Base-by-base conservation (phyloP, 371 early-diverging fungal species). In the Mycotypha africana region DNA sequence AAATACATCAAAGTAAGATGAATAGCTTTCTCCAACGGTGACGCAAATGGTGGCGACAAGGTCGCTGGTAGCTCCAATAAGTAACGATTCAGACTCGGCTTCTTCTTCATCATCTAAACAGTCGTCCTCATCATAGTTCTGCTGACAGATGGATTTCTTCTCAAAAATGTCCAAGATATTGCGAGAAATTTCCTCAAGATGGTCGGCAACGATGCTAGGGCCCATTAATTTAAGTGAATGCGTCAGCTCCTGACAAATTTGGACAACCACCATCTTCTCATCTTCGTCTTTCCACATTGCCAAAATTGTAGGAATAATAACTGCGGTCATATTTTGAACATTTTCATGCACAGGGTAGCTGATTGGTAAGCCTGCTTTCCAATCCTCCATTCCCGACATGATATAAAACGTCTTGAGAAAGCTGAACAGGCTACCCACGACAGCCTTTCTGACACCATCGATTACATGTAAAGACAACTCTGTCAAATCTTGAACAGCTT, bases 251-350 rank as follows among this genome's bases (percentile, higher is more conserved):
- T 75, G 73, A 67, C 85, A 85, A n/a, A 86, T 70, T 47, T 86
- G 84, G 31, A 79, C 75, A 25, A 88, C 90, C 12, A 88, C 88
- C 54, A 76, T 74, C 35, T 79, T 77, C 46, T 88, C 85, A 42
- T 88, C 87, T 51, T 93, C 94, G 2, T 90, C 86, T n/a, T 69
- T 72, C 80, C 86, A 81, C 58, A 85, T 67, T n/a, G 65, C 49
- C 35, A 90, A 41, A 17, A 90, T 67, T 26, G 75, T 77, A 2
- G 85, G 86, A 45, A 93, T 75, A 15, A 80, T 72, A 12, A 80
- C 48, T 32, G 60, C 60, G 40, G 79, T 78, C 57, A 92, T 67
- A 44, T 65, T 65, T 15, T 70, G 72, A 20, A 92, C 87, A 50
- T 85, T 81, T 25, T 81, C 78, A 48, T 90, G 79, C 8, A 92